Evolutionary conservation across 495 filamentous ascomycete species (phyloP).

Genomic region (Daldinia vernicosa): DNA sequence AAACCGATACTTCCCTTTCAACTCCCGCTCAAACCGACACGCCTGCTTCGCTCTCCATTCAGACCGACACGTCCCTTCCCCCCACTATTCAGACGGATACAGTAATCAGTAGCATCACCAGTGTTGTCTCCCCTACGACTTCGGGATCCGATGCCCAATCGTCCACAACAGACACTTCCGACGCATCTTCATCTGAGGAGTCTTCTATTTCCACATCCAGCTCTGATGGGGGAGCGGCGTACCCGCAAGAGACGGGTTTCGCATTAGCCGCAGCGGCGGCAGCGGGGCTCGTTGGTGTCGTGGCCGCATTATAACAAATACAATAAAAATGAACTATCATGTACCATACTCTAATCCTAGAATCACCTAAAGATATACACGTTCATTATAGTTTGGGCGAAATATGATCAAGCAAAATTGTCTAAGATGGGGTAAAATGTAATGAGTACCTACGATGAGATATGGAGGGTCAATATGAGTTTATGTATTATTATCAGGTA

Average conservation of each 20-base stretch:
- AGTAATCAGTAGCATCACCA: background rate
- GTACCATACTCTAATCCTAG: background rate
- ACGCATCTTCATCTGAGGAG: constrained; percentile 9
- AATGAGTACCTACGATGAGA: no score
- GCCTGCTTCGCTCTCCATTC: background rate
- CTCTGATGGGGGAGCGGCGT: constrained; percentile 21
- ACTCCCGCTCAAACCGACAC: constrained; percentile 19
- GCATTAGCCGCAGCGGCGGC: constrained; percentile 24
- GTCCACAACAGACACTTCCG: constrained; percentile 4
- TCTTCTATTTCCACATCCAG: constrained; percentile 14
- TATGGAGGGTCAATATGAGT: no score
- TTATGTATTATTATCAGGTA: no score
- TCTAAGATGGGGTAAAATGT: background rate
- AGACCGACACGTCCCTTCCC: background rate
- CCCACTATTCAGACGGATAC: background rate
- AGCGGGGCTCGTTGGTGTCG: constrained; percentile 18
- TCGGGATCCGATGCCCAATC: constrained; percentile 14
- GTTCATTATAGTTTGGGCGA: no score
- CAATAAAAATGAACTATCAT: background rate
- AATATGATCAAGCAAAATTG: background rate
- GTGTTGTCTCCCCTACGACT: background rate
- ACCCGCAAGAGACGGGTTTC: constrained; percentile 24
- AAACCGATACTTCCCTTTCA: constrained; percentile 17
- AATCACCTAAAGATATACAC: no score
- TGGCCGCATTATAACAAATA: constrained; percentile 14